phyloP scores from a whole-genome alignment of 148 eudicot genomes.

The Vaccinium darrowii region DNA sequence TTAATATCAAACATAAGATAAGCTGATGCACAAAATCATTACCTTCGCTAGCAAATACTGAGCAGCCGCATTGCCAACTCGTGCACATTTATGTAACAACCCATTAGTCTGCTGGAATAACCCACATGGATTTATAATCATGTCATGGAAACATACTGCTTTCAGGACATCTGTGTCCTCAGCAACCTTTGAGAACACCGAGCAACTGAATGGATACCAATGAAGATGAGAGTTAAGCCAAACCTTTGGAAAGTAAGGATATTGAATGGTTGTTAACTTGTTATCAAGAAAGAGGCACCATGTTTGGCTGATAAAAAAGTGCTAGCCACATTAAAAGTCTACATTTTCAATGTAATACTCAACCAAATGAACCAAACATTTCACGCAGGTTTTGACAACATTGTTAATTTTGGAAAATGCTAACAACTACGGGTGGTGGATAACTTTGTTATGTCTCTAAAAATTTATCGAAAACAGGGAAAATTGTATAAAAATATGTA shows the following conservation, averaged over 20 bases:
- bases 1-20: background rate
- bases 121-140: background rate
- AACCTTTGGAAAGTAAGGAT: background rate
- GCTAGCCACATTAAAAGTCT: background rate
- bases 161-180: background rate
- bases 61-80: conserved; percentile 9
- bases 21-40: background rate
- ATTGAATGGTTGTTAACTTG: background rate
- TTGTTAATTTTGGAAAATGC: background rate
- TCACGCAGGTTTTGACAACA: background rate
- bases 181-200: background rate
- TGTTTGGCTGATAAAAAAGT: background rate
- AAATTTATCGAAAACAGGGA: too few species aligned
- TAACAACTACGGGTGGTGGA: too few species aligned
- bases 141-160: background rate
- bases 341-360: background rate
- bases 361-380: conserved; percentile 4
- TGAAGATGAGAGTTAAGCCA: background rate
- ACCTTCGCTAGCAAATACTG: conserved; percentile 16
- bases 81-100: conserved; percentile 16
- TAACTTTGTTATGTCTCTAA: too few species aligned
- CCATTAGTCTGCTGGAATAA: conserved; percentile 17
- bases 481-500: background rate
- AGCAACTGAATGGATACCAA: background rate
- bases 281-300: background rate